Base-by-base conservation (phyloP, 805 yeast genomes). In the Candida pseudofarinosa region DNA sequence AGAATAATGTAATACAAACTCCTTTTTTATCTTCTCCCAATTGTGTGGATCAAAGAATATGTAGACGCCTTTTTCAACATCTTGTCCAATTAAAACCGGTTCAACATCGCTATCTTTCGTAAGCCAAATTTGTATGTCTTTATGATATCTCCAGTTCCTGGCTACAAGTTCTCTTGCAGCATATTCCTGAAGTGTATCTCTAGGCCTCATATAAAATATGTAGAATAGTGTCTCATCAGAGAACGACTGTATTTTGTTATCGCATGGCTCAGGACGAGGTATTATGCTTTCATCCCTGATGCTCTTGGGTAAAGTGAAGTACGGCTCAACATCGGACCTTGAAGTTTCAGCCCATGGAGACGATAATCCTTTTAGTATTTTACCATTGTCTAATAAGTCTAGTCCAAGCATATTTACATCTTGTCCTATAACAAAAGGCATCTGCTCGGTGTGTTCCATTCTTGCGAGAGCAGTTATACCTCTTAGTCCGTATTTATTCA, bases 321-420 rank as follows among this genome's bases (percentile, higher is more conserved):
- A 74, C 3, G 99, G 99, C 53, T 88, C 95, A 14, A 91, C 96
- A 50, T 86, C 90, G 41, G 90, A 82, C 54, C 95, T 75, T 6
- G 93, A 80, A 1, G 97, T 86, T 58, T 93, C 98, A 33, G 85
- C 75, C 98, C 99, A 91, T 10, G 99, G 99, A 2, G 96, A 85
- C 18, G 95, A 83, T 56, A 91, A 80, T 5, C 82, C 79, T 49
- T 76, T 70, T 20, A 86, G 73, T 28, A 86, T 61, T 42, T 75
- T 71, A n/a, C 63, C 65, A 33, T 67, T 70, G 19, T 63, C 60
- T 2, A 69, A 58, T 50, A 86, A 63, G 51, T 83, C 82, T 34
- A 85, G 64, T 1, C 91, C 93, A 28, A 83, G 59, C 54, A 80
- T 75, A 43, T 76, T 77, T 36, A 87, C 64, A 56, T 88, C 95